Percentiles rank a stretch among this genome's conserved stretches.
Evolutionary conservation across 352 stramenopile genomes (phyloP).

Genomic region (Phytophthora uliginosa): DNA sequence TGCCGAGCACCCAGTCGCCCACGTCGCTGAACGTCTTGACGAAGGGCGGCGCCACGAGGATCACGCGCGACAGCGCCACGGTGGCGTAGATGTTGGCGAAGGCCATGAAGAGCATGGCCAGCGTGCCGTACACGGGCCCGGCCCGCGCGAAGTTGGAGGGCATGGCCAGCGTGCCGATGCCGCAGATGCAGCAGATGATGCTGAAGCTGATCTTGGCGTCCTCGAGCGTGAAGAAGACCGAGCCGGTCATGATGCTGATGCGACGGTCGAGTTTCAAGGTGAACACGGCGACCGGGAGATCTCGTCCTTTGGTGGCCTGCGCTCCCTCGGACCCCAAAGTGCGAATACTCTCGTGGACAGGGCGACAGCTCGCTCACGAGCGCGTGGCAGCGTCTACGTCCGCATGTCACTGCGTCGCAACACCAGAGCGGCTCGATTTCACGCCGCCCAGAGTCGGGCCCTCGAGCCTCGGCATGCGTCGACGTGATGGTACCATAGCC

Average conservation of each 20-base stretch:
- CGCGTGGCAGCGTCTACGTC: conserved; percentile 30
- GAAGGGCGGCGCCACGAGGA: conserved; percentile 40
- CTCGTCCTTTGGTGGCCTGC: conserved; percentile 23
- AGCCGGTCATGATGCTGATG: conserved; percentile 18
- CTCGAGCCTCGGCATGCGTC: not conserved
- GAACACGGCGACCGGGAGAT: conserved; percentile 13
- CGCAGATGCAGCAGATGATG: conserved; percentile 67
- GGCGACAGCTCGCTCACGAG: conserved; percentile 6
- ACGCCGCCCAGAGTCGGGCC: conserved; percentile 20
- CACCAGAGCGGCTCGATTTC: conserved; percentile 26
- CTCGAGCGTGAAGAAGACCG: conserved; percentile 57
- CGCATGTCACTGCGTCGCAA: conserved; percentile 9
- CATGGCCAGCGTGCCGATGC: conserved; percentile 72
- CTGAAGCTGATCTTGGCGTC: conserved; percentile 66
- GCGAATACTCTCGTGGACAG: conserved; percentile 39
- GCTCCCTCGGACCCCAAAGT: conserved; percentile 21
- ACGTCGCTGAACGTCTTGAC: conserved; percentile 55
- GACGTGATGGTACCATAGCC: not conserved
- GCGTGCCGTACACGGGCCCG: conserved; percentile 43
- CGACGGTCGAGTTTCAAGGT: conserved; percentile 7
- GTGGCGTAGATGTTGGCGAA: conserved; percentile 69
- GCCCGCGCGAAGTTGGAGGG: conserved; percentile 66
- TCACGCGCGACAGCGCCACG: conserved; percentile 42
- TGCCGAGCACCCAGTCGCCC: conserved; percentile 48
- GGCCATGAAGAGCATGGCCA: conserved; percentile 67